Conservation (phyloP, 768 basidiomycete species). For the Thelephora ganbajun region DNA sequence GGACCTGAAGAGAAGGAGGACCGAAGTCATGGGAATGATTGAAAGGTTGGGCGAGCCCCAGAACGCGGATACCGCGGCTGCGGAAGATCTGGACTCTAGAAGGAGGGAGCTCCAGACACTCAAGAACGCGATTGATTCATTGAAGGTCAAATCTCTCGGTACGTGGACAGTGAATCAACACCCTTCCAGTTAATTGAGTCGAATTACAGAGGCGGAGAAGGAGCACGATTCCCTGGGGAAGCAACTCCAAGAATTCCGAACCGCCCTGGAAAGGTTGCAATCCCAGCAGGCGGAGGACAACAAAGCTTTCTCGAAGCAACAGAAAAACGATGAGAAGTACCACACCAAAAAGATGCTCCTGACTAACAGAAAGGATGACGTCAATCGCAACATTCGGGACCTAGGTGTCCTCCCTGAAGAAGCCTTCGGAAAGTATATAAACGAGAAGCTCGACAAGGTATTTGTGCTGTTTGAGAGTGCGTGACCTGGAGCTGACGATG, state of each 20-base stretch:
- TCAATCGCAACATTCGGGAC: conserved; percentile 90
- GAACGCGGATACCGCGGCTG: conserved; percentile 38
- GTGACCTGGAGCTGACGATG: not conserved
- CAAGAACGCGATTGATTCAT: conserved; percentile 46
- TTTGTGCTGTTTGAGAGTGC: conserved; percentile 12
- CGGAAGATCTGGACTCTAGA: conserved; percentile 55
- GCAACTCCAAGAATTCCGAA: conserved; percentile 54
- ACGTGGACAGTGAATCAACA: not conserved
- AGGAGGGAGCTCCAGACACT: conserved; percentile 57
- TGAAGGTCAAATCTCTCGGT: conserved; percentile 56
- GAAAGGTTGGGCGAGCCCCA: conserved; percentile 59
- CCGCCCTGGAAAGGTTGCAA: conserved; percentile 60
- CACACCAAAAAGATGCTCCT: conserved; percentile 87
- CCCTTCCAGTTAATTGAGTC: not conserved
- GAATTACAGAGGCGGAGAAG: conserved; percentile 47
- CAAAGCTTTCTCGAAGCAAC: conserved; percentile 76
- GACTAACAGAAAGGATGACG: conserved; percentile 76
- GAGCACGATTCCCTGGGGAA: conserved; percentile 47
- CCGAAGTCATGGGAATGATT: conserved; percentile 64
- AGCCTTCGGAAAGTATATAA: conserved; percentile 90
- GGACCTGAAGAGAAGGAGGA: conserved; percentile 62
- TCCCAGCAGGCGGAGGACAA: conserved; percentile 78
- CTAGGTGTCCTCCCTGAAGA: conserved; percentile 94
- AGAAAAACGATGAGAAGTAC: conserved; percentile 93
- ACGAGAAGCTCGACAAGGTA: conserved; percentile 78